Base-by-base conservation (phyloP, 495 filamentous ascomycete genomes). In the Talaromyces borbonicus region DNA sequence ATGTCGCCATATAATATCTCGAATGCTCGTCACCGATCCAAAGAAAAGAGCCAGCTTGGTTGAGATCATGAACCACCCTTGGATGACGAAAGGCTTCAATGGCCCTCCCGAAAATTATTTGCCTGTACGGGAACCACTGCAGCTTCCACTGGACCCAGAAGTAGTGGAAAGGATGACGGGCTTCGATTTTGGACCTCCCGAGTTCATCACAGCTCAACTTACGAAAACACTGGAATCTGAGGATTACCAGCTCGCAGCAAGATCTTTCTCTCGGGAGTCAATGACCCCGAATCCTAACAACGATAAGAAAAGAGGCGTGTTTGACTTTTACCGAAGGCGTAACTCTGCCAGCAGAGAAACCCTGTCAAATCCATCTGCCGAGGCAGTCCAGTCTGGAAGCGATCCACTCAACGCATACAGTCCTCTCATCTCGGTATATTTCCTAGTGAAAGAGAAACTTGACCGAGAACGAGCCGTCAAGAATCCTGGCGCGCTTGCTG, bases 1-100 rank as follows among this genome's bases (percentile, higher is more conserved):
- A 67, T 98, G 92, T 60, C 87, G 88, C 42, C 79, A 89, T 62
- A 80, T 99, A 46, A 87, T 99, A 24, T 89, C 87, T 3, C 76
- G 89, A 46, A 99, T 99, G 92, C 74, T 99, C 43, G 90, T 95
- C 11, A 97, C 92, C 7, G 90, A 97, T 55, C 93, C 93, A 18
- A 81, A 71, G 58, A 79, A 95, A 55, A 78, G 92, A 48, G 87
- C 90, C 18, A 88, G 77, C 43, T 77, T 99, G 56, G 68, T 76
- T 39, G 92, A 99, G 63, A 95, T 99, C 52, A 86, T 97, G 79
- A 86, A 77, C 53, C 93, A 99, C 58, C 87, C 92, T 3, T 99
- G 92, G 92, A 88, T 97, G 74, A 84, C 83, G 38, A 99, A 99
- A 65, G 89, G 90, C 15, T 96, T 88, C 60, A 80, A 71, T 51